A percentile compares a stretch with the other conserved stretches of the same genome.
Evolutionary conservation across 2,329 filamentous ascomycete species (phyloP).

Genomic region (Talaromyces sp.): DNA sequence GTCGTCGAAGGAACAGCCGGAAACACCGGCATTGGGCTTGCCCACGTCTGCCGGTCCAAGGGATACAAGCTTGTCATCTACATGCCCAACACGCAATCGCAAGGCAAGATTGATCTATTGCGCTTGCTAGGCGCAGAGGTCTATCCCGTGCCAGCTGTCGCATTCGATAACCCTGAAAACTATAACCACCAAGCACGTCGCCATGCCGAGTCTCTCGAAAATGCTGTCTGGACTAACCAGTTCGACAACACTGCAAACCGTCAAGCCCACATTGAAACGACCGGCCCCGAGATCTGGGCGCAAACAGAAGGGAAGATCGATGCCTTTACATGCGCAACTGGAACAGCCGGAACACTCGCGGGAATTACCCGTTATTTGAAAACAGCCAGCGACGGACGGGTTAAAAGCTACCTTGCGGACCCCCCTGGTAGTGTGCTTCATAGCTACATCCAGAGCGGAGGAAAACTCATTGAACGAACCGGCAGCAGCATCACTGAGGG

Average conservation of each 20-base stretch:
- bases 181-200: slow-evolving; percentile 95
- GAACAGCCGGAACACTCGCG: slow-evolving; percentile 86
- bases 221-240: slow-evolving; percentile 98
- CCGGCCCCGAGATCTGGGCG: slow-evolving; percentile 93
- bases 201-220: slow-evolving; percentile 79
- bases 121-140: slow-evolving; percentile 90
- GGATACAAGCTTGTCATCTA: slow-evolving; percentile 97
- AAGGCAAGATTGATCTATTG: slow-evolving; percentile 93
- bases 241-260: slow-evolving; percentile 97
- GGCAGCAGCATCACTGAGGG: slow-evolving; percentile 95
- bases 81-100: slow-evolving; percentile 98
- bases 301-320: slow-evolving; percentile 83
- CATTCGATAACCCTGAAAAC: slow-evolving; percentile 91
- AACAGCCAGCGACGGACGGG: slow-evolving; percentile 67
- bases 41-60: slow-evolving; percentile 86
- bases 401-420: slow-evolving; percentile 87
- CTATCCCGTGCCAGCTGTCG: slow-evolving; percentile 89
- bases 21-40: slow-evolving; percentile 96
- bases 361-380: slow-evolving; percentile 87
- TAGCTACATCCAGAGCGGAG: slow-evolving; percentile 82
- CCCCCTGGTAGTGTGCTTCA: slow-evolving; percentile 91
- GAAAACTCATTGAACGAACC: slow-evolving; percentile 71
- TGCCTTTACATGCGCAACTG: slow-evolving; percentile 92
- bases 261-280: slow-evolving; percentile 91
- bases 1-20: slow-evolving; percentile 96